phyloP scores from a whole-genome alignment of 225 moss, liverwort and hornwort genomes.

The Antitrichia curtipendula region DNA sequence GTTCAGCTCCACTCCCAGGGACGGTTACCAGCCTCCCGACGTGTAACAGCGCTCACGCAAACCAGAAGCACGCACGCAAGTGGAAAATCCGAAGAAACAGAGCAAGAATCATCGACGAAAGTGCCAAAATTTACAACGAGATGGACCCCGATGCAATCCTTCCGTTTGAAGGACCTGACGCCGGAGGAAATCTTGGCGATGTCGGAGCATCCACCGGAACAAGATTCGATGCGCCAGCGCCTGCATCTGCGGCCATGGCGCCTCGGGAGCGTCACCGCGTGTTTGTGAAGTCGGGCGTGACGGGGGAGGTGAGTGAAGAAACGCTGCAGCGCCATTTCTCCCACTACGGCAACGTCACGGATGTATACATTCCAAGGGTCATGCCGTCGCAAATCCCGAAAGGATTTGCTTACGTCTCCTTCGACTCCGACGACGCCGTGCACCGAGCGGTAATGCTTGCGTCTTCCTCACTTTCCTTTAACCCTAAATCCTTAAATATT shows the following conservation, averaged over 20 bases:
- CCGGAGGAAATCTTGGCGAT: not conserved
- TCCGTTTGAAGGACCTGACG: not conserved
- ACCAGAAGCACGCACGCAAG: not conserved
- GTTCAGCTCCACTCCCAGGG: not conserved
- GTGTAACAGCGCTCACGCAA: not conserved
- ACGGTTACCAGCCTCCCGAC: not conserved
- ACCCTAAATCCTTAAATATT: not conserved
- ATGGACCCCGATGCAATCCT: not conserved
- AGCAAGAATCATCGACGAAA: not conserved
- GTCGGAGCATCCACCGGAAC: not conserved
- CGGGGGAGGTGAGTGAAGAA: conserved; percentile 49
- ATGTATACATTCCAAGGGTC: conserved; percentile 65
- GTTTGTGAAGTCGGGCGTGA: conserved; percentile 77
- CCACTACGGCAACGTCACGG: conserved; percentile 47
- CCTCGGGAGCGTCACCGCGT: conserved; percentile 61
- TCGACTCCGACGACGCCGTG: conserved; percentile 61
- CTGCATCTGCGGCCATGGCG: not conserved
- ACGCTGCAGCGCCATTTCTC: conserved; percentile 55
- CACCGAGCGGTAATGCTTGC: conserved; percentile 26
- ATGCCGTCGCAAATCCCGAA: conserved; percentile 61
- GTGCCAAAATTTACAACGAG: no score
- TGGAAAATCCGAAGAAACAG: not conserved
- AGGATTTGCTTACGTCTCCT: conserved; percentile 68
- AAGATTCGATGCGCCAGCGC: not conserved
- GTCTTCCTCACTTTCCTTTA: not conserved